Conservation (phyloP, 352 stramenopile genomes). For the Pythium phragmiticola region DNA sequence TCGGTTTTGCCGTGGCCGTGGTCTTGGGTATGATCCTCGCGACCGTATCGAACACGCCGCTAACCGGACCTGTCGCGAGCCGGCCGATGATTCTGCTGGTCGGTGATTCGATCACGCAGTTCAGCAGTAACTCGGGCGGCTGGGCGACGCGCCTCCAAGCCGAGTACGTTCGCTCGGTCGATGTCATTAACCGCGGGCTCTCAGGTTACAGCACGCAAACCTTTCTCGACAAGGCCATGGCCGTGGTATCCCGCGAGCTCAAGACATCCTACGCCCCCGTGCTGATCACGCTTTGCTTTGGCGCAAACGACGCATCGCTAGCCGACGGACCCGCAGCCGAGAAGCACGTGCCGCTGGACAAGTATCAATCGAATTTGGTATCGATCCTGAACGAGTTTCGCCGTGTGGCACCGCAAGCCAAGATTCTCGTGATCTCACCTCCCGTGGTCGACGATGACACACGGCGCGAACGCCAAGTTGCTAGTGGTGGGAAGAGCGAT, state of each 20-base stretch:
- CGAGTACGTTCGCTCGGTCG: slow-evolving; percentile 42
- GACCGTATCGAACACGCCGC: background rate
- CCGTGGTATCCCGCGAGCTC: slow-evolving; percentile 31
- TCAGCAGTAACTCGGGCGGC: background rate
- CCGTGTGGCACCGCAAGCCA: slow-evolving; percentile 12
- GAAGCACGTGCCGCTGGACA: slow-evolving; percentile 45
- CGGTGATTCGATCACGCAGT: slow-evolving; percentile 39
- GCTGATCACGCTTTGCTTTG: slow-evolving; percentile 40
- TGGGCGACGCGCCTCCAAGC: slow-evolving; percentile 28
- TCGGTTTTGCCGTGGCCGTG: background rate
- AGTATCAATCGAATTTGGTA: slow-evolving; percentile 42
- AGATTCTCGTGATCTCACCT: slow-evolving; percentile 10
- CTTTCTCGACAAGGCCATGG: slow-evolving; percentile 27
- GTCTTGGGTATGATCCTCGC: background rate
- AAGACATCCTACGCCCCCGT: slow-evolving; percentile 17
- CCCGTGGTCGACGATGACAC: slow-evolving; percentile 13
- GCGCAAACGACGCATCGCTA: slow-evolving; percentile 13
- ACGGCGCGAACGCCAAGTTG: background rate
- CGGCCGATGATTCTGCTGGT: slow-evolving; percentile 27
- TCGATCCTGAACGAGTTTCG: slow-evolving; percentile 30
- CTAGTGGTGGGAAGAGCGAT: background rate
- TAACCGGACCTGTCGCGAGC: background rate
- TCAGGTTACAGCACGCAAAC: slow-evolving; percentile 55
- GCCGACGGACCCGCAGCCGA: slow-evolving; percentile 28
- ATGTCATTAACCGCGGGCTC: slow-evolving; percentile 44